Percentiles rank a stretch among this genome's conserved stretches.
phyloP scores from a whole-genome alignment of 306 rosid species.

The Glycine latifolia region DNA sequence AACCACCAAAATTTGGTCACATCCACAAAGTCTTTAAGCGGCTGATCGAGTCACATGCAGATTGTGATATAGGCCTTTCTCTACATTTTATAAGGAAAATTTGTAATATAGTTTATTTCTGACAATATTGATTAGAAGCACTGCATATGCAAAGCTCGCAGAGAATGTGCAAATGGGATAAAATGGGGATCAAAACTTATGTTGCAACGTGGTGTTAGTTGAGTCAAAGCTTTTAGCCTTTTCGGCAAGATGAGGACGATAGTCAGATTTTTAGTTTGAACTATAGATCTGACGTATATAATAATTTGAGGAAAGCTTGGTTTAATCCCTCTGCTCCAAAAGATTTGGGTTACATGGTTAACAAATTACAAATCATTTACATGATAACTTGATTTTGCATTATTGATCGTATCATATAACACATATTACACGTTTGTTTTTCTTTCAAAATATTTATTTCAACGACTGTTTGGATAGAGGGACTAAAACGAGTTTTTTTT shows the following conservation, averaged over 20 bases:
- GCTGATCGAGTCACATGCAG: slow-evolving; percentile 67
- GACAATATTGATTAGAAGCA: slow-evolving; percentile 5
- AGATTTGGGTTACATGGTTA: no score
- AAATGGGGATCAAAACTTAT: slow-evolving; percentile 24
- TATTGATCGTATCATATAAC: no score
- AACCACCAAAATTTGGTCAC: slow-evolving; percentile 51
- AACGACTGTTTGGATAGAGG: no score
- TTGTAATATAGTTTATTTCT: slow-evolving; percentile 25
- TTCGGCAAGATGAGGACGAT: not conserved
- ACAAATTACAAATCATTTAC: no score
- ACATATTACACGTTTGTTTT: no score
- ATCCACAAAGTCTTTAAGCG: slow-evolving; percentile 42
- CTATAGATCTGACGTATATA: no score
- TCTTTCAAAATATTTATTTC: no score
- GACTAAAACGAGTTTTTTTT: no score
- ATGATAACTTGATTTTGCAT: no score
- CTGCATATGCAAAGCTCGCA: slow-evolving; percentile 44
- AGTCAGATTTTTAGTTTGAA: not conserved
- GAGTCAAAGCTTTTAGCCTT: slow-evolving; percentile 44
- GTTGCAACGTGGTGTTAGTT: slow-evolving; percentile 25
- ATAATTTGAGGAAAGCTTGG: no score
- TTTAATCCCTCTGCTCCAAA: no score
- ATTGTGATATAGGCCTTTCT: slow-evolving; percentile 26
- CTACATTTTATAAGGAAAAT: slow-evolving; percentile 9
- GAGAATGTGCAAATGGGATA: slow-evolving; percentile 43